Conservation (phyloP, 495 filamentous ascomycete genomes). For the Lophiostoma macrostomum region DNA sequence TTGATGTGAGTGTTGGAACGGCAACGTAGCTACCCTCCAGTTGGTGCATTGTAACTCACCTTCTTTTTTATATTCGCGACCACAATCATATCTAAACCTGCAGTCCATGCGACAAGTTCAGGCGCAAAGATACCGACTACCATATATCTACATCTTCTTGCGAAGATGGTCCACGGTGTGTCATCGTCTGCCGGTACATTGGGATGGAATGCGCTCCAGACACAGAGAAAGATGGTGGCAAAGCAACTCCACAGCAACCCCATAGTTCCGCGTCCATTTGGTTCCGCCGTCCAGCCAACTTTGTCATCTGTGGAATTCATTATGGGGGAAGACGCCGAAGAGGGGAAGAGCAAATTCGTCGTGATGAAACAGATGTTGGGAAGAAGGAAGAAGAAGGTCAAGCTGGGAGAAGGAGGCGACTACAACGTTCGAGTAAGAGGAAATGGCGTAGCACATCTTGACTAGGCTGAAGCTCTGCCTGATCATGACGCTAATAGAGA, state of each 20-base stretch:
- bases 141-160: background rate
- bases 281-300: too few species aligned
- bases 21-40: background rate
- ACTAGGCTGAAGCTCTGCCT: too few species aligned
- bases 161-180: background rate
- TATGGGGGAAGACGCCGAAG: too few species aligned
- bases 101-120: background rate
- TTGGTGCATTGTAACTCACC: background rate
- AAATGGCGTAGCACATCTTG: too few species aligned
- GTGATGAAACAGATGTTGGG: too few species aligned
- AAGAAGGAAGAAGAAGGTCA: too few species aligned
- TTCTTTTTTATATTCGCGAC: background rate
- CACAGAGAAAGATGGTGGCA: slow-evolving; percentile 8
- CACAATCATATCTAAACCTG: background rate
- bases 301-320: too few species aligned
- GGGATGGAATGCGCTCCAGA: slow-evolving; percentile 9
- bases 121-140: background rate
- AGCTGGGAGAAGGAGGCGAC: too few species aligned
- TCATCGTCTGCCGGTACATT: slow-evolving; percentile 11
- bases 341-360: too few species aligned
- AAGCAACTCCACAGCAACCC: background rate
- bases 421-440: too few species aligned
- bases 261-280: slow-evolving; percentile 14
- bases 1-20: too few species aligned
- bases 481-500: too few species aligned